Base-by-base conservation (phyloP, 2,329 filamentous ascomycete genomes). In the Orbilia oligospora region DNA sequence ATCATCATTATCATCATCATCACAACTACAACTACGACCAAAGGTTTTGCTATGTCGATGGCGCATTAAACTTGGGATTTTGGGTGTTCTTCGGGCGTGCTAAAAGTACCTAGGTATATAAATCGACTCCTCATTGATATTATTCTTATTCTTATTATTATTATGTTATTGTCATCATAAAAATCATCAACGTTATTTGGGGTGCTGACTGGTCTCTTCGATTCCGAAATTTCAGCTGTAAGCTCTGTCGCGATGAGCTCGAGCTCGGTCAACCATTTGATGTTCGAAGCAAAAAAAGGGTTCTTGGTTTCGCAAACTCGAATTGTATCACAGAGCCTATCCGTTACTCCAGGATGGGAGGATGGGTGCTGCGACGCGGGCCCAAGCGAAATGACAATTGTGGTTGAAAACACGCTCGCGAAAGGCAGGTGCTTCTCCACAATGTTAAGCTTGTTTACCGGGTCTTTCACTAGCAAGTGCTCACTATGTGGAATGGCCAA, bases 291-390 rank as follows among this genome's bases (percentile, higher is more conserved):
- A 68, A 93, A 93, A 83, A 88, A 89, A 63, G 83, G 86, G 76
- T 93, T 93, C 83, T 86, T 93, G 41, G 86, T 86, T 53, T 84
- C 87, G 5, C 90, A 92, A 82, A 90, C 89, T 68, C 88, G 89
- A 10, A 86, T 89, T 36, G 87, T 93, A 58, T 88, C 90, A 0
- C 88, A 89, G 80, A 87, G 88, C 12, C 86, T 91, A 72, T 41
- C 49, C 6, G 30, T 55, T 16, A 44, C 30, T 24, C 30, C 44
- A 18, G 55, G 58, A n/a, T 71, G 67, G 67, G 30, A 56, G 27
- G 33, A 70, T 16, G 44, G 41, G 22, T 55, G 49, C 24, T 82
- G 84, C 82, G 76, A 83, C 20, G 82, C 84, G 27, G 83, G 81
- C 3, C 36, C 49, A 27, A 41, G 22, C 30, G 84, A 84, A 20